These are phyloP conservation scores for Ascochyta rabiei DNA, from an alignment of 2,329 filamentous ascomycete genomes.

Conservation along the genomic window DNA sequence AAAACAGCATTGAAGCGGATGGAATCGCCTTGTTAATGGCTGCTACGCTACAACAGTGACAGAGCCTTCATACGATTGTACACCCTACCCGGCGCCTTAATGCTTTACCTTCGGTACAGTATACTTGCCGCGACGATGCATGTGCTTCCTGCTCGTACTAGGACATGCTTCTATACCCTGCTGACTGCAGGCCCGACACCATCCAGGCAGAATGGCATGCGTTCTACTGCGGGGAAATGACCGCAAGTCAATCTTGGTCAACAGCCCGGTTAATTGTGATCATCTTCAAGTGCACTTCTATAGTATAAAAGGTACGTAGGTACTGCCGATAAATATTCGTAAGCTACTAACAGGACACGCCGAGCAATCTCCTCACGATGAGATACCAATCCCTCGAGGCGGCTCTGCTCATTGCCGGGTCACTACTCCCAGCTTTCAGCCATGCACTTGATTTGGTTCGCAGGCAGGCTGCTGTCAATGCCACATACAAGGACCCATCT, in stretches of 20 bases:
- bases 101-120: background rate
- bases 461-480: conserved; percentile 36
- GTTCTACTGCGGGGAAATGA: conserved; percentile 16
- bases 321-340: background rate
- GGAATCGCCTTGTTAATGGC: background rate
- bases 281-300: background rate
- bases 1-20: background rate
- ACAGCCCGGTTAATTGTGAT: conserved; percentile 10
- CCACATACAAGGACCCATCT: conserved; percentile 66
- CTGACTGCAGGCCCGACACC: conserved; percentile 6
- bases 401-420: conserved; percentile 25
- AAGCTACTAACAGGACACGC: background rate
- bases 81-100: background rate
- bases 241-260: conserved; percentile 6
- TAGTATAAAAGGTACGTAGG: conserved; percentile 6
- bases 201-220: conserved; percentile 11
- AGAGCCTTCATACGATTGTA: no score
- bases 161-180: background rate
- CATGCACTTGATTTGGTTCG: conserved; percentile 36
- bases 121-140: background rate
- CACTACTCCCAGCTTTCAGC: conserved; percentile 18
- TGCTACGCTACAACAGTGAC: background rate
- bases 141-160: conserved; percentile 2
- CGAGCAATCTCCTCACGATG: conserved; percentile 12
- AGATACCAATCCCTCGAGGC: conserved; percentile 15